phyloP scores from a whole-genome alignment of 352 stramenopile species.

The Phytophthora citrophthora region DNA sequence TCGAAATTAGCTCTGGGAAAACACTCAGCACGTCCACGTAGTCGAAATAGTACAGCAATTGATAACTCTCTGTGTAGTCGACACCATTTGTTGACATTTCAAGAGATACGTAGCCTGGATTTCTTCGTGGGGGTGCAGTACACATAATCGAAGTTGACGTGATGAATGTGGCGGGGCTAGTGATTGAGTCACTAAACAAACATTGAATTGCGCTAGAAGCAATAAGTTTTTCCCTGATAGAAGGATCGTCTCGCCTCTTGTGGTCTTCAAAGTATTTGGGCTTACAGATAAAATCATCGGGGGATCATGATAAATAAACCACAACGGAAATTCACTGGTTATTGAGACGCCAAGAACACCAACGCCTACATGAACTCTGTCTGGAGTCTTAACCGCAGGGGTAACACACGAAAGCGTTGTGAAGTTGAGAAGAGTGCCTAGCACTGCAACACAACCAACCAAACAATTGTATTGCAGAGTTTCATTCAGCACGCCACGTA shows the following conservation, averaged over 20 bases:
- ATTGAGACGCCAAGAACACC: not conserved
- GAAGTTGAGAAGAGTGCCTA: constrained; percentile 22
- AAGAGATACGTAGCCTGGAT: constrained; percentile 36
- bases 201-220: constrained; percentile 30
- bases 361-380: constrained; percentile 6
- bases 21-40: constrained; percentile 30
- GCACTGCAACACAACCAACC: constrained; percentile 16
- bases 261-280: constrained; percentile 21
- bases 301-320: constrained; percentile 35
- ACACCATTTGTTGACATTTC: constrained; percentile 57
- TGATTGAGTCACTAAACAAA: constrained; percentile 39
- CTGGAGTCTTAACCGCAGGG: constrained; percentile 2
- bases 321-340: constrained; percentile 14
- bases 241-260: constrained; percentile 37
- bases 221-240: constrained; percentile 46
- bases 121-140: constrained; percentile 18
- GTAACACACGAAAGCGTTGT: constrained; percentile 27
- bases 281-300: constrained; percentile 33
- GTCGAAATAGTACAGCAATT: constrained; percentile 44
- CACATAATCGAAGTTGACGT: constrained; percentile 40
- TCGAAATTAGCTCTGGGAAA: constrained; percentile 29
- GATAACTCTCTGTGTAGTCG: constrained; percentile 43
- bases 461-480: constrained; percentile 36
- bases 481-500: constrained; percentile 29
- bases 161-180: constrained; percentile 22